Evolutionary conservation across 2,329 filamentous ascomycete genomes (phyloP).

Genomic region (Aspergillus eucalypticola): DNA sequence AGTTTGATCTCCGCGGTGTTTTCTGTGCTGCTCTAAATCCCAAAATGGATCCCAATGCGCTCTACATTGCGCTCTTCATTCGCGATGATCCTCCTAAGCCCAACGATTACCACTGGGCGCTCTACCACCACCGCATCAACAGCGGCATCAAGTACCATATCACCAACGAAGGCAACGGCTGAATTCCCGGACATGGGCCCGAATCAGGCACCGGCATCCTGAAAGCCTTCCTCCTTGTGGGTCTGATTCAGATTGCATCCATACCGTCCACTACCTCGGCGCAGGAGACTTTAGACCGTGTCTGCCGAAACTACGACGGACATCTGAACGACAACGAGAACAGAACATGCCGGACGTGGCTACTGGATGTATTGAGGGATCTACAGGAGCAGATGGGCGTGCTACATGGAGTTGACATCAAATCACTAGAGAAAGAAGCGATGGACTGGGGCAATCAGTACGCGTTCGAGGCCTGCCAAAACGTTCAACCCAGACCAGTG

Average conservation of each 20-base stretch:
- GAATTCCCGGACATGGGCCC: conserved; percentile 22
- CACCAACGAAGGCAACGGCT: conserved; percentile 19
- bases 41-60: conserved; percentile 9
- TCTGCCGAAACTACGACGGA: conserved; percentile 21
- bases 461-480: conserved; percentile 15
- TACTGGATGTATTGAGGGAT: conserved; percentile 18
- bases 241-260: conserved; percentile 24
- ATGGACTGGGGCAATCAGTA: conserved; percentile 25
- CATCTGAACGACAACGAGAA: conserved; percentile 17
- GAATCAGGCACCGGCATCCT: conserved; percentile 16
- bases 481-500: conserved; percentile 23
- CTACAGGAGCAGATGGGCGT: conserved; percentile 7
- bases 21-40: background rate
- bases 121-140: conserved; percentile 25
- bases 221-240: conserved; percentile 26
- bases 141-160: conserved; percentile 28
- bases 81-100: conserved; percentile 25
- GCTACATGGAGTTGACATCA: conserved; percentile 12
- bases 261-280: conserved; percentile 12
- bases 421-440: conserved; percentile 20
- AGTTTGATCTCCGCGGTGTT: background rate
- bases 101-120: conserved; percentile 35
- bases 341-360: conserved; percentile 24
- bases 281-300: conserved; percentile 17
- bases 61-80: conserved; percentile 29